A percentile compares a stretch with the other conserved stretches of the same genome.
Evolutionary conservation across 768 basidiomycete species (phyloP).

Genomic region (Lactifluus volemus): DNA sequence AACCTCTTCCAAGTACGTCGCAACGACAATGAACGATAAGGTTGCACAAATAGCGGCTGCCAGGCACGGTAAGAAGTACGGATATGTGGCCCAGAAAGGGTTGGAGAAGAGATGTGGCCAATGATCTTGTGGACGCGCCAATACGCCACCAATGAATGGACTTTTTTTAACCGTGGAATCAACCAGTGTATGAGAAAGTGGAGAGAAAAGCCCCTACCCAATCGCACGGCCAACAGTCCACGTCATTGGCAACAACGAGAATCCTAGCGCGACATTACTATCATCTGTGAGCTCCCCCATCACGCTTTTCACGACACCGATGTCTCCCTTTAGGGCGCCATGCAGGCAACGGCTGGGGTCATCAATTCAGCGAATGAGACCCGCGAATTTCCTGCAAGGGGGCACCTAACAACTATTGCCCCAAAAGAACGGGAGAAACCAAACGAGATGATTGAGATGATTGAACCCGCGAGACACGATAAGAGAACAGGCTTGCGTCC

Average conservation of each 20-base stretch:
- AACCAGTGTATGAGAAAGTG: background rate
- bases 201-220: background rate
- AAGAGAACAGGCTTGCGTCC: constrained; percentile 25
- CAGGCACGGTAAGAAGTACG: constrained; percentile 22
- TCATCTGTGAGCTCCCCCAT: too few species aligned
- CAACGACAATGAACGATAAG: background rate
- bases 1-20: constrained; percentile 10
- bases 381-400: background rate
- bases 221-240: constrained; percentile 13
- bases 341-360: too few species aligned
- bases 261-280: constrained; percentile 28
- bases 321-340: too few species aligned
- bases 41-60: background rate
- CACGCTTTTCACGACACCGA: too few species aligned
- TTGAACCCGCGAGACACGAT: constrained; percentile 23
- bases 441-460: constrained; percentile 28
- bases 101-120: constrained; percentile 17
- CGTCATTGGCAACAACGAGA: constrained; percentile 30
- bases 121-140: constrained; percentile 22
- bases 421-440: constrained; percentile 26
- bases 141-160: constrained; percentile 19
- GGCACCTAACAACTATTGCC: too few species aligned
- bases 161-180: constrained; percentile 21
- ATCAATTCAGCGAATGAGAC: constrained; percentile 42
- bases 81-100: constrained; percentile 21